Conservation (phyloP, 805 yeast genomes). For the Komagataella ulmi region DNA sequence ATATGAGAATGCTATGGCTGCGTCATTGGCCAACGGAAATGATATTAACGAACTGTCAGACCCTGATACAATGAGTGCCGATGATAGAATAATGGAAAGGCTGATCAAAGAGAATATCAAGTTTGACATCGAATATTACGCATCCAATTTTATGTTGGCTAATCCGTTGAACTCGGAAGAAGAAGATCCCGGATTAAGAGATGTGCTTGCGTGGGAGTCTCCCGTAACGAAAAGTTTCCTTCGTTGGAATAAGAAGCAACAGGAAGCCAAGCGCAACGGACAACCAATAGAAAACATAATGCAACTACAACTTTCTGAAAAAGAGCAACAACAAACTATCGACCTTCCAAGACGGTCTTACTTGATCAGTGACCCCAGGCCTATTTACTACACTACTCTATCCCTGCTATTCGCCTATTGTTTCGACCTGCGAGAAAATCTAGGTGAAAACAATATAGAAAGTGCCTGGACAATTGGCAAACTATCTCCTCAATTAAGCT, state of each 20-base stretch:
- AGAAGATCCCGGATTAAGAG: constrained; percentile 27
- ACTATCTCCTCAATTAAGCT: constrained; percentile 63
- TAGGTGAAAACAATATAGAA: constrained; percentile 63
- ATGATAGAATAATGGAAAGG: constrained; percentile 55
- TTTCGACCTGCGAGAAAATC: constrained; percentile 66
- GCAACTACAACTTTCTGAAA: constrained; percentile 26
- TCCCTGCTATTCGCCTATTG: constrained; percentile 60
- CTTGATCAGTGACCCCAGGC: constrained; percentile 38
- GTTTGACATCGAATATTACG: constrained; percentile 83
- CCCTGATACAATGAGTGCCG: constrained; percentile 55
- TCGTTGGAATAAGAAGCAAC: constrained; percentile 31
- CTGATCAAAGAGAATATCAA: constrained; percentile 53
- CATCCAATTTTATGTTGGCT: constrained; percentile 63
- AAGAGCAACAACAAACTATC: constrained; percentile 56
- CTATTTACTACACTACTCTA: constrained; percentile 49
- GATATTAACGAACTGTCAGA: constrained; percentile 81
- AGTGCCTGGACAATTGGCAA: constrained; percentile 94
- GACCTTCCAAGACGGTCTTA: constrained; percentile 54
- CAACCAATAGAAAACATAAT: constrained; percentile 21
- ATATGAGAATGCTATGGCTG: constrained; percentile 46
- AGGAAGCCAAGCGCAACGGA: constrained; percentile 11
- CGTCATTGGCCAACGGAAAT: constrained; percentile 69
- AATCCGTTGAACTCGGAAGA: constrained; percentile 35
- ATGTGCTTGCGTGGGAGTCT: constrained; percentile 37
- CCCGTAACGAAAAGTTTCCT: constrained; percentile 29